Conservation (phyloP, 805 yeast species). For the Candida khao-thaluensis region DNA sequence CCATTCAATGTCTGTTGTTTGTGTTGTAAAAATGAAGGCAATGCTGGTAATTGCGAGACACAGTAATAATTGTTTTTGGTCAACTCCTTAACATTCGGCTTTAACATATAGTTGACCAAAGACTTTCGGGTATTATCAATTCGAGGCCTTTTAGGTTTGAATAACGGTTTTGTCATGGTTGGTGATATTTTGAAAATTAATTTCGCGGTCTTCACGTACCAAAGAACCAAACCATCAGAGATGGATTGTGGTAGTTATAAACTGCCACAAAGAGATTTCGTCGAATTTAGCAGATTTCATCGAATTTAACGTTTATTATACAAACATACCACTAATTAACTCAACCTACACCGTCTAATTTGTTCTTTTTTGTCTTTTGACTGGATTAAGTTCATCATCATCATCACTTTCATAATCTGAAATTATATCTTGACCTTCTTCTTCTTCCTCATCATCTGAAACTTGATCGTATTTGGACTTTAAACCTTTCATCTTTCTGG, state of each 20-base stretch:
- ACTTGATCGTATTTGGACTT: conserved; percentile 83
- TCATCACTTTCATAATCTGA: conserved; percentile 17
- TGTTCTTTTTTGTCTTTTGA: conserved; percentile 37
- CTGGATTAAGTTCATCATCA: conserved; percentile 18
- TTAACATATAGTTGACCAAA: neutral
- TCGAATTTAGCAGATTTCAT: too few relatives aligned
- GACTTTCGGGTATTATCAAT: conserved; percentile 4
- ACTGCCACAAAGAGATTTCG: too few relatives aligned
- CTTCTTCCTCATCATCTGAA: conserved; percentile 45
- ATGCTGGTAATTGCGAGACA: conserved; percentile 54
- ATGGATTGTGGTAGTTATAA: too few relatives aligned
- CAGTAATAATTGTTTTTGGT: conserved; percentile 59
- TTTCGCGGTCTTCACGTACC: too few relatives aligned
- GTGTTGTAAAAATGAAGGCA: conserved; percentile 43
- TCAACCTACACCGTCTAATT: too few relatives aligned
- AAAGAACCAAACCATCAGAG: too few relatives aligned
- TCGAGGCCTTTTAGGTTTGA: conserved; percentile 17
- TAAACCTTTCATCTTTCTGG: conserved; percentile 98
- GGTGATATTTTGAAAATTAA: too few relatives aligned
- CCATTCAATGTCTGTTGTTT: conserved; percentile 30
- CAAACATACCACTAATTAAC: too few relatives aligned
- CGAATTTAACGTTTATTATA: too few relatives aligned
- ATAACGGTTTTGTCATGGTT: conserved; percentile 13
- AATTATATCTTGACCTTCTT: conserved; percentile 17
- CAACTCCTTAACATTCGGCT: conserved; percentile 36